phyloP scores from a whole-genome alignment of 345 rosid species.

The Syzygium oleosum region DNA sequence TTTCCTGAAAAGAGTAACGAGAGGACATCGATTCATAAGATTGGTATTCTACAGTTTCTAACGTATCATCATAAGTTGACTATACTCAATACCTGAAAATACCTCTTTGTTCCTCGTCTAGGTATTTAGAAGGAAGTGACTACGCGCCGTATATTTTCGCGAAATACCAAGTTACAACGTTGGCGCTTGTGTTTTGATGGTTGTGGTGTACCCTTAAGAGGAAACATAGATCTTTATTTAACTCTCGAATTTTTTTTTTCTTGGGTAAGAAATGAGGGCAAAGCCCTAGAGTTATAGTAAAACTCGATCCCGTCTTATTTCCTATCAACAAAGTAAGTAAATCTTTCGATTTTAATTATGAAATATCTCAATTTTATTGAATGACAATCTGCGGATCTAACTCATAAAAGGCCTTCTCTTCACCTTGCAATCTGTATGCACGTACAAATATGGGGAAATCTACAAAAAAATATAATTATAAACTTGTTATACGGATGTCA shows the following conservation, averaged over 20 bases:
- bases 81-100: not conserved
- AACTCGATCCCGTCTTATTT: not conserved
- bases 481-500: too few species aligned
- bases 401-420: not conserved
- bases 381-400: not conserved
- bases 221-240: not conserved
- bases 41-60: not conserved
- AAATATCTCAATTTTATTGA: not conserved
- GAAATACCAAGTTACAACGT: not conserved
- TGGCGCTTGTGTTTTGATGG: not conserved
- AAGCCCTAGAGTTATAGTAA: not conserved
- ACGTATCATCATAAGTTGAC: not conserved
- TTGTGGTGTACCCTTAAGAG: not conserved
- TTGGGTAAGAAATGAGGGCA: not conserved
- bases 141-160: not conserved
- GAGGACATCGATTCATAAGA: not conserved
- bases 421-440: too few species aligned
- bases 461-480: too few species aligned
- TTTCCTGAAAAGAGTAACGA: not conserved
- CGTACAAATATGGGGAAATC: not conserved
- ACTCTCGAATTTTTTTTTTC: not conserved
- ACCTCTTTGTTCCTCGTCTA: not conserved
- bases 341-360: not conserved
- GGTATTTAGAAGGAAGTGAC: not conserved
- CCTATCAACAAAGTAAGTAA: not conserved